phyloP scores from a whole-genome alignment of 495 filamentous ascomycete genomes.

The Zalerion maritima region DNA sequence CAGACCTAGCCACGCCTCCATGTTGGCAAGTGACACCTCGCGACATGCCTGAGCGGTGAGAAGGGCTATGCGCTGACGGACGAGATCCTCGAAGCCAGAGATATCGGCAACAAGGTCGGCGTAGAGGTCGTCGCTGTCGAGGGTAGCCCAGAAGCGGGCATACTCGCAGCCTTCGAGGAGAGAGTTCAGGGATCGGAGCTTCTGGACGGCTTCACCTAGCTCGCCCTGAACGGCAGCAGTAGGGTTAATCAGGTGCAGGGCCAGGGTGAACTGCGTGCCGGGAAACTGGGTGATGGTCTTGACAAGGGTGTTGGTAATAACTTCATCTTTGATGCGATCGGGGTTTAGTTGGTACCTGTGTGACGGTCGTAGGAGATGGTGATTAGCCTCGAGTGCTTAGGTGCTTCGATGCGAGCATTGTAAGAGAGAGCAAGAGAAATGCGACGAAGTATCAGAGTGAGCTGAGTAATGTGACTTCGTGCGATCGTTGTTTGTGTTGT shows the following conservation, averaged over 20 bases:
- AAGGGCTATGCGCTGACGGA: conserved; percentile 80
- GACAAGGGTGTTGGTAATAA: conserved; percentile 95
- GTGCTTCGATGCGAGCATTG: not conserved
- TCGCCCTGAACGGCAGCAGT: conserved; percentile 32
- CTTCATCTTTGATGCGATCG: conserved; percentile 90
- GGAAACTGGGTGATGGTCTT: conserved; percentile 97
- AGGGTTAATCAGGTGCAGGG: conserved; percentile 71
- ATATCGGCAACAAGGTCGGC: conserved; percentile 91
- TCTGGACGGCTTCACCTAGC: conserved; percentile 75
- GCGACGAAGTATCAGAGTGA: conserved; percentile 43
- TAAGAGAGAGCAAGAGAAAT: conserved; percentile 5
- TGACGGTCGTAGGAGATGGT: conserved; percentile 1
- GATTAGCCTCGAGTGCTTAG: conserved; percentile 2
- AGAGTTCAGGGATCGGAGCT: conserved; percentile 68
- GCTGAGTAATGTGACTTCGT: conserved; percentile 43
- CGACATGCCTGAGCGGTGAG: conserved; percentile 80
- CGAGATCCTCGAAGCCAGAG: conserved; percentile 89
- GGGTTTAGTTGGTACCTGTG: conserved; percentile 98
- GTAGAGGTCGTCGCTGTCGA: conserved; percentile 90
- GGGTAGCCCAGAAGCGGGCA: conserved; percentile 78
- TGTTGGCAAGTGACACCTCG: conserved; percentile 56
- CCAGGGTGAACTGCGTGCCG: conserved; percentile 85
- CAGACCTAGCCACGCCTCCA: conserved; percentile 82
- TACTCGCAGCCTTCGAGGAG: conserved; percentile 81
- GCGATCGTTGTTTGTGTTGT: conserved; percentile 35